Base-by-base conservation (phyloP, 768 basidiomycete species). In the Tricholoma sp. region DNA sequence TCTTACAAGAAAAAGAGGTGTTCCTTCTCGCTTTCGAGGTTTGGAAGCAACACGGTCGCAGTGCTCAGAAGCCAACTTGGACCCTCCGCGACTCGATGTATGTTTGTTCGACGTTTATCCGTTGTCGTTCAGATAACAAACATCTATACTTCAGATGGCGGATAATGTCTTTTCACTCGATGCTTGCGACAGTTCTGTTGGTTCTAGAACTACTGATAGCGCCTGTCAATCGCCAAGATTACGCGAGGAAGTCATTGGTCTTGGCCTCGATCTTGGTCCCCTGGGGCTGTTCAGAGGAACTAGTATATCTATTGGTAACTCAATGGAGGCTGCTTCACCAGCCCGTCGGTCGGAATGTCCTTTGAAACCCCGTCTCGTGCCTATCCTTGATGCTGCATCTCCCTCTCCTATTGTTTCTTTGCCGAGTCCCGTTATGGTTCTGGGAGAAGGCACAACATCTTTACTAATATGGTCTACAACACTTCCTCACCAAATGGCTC, bases 331-430 rank as follows among this genome's bases (percentile, higher is more conserved):
- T 18, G 22, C 14, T 27, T 18, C 43, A 43, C 32, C 55, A n/a
- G 34, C 21, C 14, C 21, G 41, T 18, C 41, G 7, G 41, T 19
- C 32, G 3, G 10, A 21, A 11, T 56, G 34, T 47, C 62, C 57
- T 19, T 12, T 11, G 16, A 57, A 52, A 50, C 62, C 62, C 35
- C 47, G 27, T 22, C 46, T 61, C 3, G 19, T 54, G 12, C 57
- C 59, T 3, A 12, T 53, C 9, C 12, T 22, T 57, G 22, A 35
- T 22, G 5, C 29, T 9, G 59, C 50, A 18, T 60, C 57, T 4
- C 59, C 62, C 9, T 63, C 62, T 56, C 62, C 62, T 46, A 52
- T 61, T 19, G 29, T 58, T 9, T 32, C 31, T 5, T 57, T 63
- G 14, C 39, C 56, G 10, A 52, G 35, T 52, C 37, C 51, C 11